Evolutionary conservation across 805 yeast genomes (phyloP), one percentile per base, ranked within the genome.

Genomic region (Wickerhamomyces pijperi): DNA sequence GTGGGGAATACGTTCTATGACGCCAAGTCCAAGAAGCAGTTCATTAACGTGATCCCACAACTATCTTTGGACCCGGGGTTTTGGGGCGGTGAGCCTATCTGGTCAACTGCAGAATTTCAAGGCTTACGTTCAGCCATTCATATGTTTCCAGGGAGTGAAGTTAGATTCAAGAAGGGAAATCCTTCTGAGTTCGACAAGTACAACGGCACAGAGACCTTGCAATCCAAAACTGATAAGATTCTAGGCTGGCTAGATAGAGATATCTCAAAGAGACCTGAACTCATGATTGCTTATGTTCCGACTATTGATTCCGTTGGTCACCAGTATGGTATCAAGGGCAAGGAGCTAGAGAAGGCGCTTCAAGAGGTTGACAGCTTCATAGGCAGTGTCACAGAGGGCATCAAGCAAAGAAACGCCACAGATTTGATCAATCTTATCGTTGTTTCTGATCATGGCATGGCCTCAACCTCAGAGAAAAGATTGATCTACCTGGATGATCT

Each of bases 131-230:
- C 81, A 5, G 94, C 87, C 0, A 80, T 85, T n/a, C 94, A 87
- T 58, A 87, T 86, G 95, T 88, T 94, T 94, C 96, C 96, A 0
- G 96, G 96, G 2, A 76, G 87, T 42, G 95, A 86, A 49, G 94
- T 78, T 7, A 68, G 70, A 19, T 75, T 72, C 52, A 60, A 60
- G 28, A 41, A 53, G 40, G 65, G 72, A 40, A 70, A 67, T 18
- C 78, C 82, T 2, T 53, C 69, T 40, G 70, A 68, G 36, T 46
- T 75, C 28, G 92, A 81, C 46, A 59, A 61, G 39, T 88, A 72
- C 60, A 76, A 85, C 50, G 76, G 74, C 4, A 59, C 75, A 2
- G 94, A 83, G 57, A 47, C 68, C 0, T 59, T 84, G 14, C 63
- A 71, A 3, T 51, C 60, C 2, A 88, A 87, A 54, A 63, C 68